Base-by-base conservation (phyloP, 768 basidiomycete species). In the Rhodocollybia butyracea region DNA sequence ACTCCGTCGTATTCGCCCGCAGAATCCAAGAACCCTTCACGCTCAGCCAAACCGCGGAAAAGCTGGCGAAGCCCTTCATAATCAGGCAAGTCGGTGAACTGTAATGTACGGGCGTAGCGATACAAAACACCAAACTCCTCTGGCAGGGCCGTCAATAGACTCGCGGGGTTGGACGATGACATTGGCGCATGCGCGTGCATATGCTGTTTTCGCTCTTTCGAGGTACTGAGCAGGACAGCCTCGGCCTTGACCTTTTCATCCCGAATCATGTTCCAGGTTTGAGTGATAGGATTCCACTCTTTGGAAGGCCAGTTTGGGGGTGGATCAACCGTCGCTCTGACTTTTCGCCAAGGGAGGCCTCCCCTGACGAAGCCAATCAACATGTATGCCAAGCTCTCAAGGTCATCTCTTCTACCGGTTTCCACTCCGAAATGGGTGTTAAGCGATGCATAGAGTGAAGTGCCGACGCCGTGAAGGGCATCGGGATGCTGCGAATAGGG, bases 81-180 rank as follows among this genome's bases (percentile, higher is more conserved):
- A 69, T 95, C 93, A 10, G 92, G 93, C 38, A 91, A 76, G 73
- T 94, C 92, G 63, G 90, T 90, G 61, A 94, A 94, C 59, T 87
- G 87, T 32, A 95, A 82, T 2, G 84, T 84, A 42, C 92, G 82
- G 21, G 88, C 84, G 71, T 94, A 94, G 56, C 70, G 69, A 64
- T 84, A 80, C 63, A 84, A 73, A 58, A 82, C 75, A 59, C 77
- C 80, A 60, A 85, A 82, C 66, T 85, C 83, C 60, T 76, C 68
- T 15, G 82, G 84, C 58, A 84, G 76, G 8, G 78, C 76, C 29
- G 57, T 21, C 2, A 36, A 19, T n/a, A 57, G 40, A 22, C 39
- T 45, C 24, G 38, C 36, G 30, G 39, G 51, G 10, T 41, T 22
- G 26, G 51, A 53, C 8, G 51, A 53, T 3, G 51, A 53, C 6